Base-by-base conservation (phyloP, 2,329 filamentous ascomycete genomes). In the Pseudogymnoascus sp. region DNA sequence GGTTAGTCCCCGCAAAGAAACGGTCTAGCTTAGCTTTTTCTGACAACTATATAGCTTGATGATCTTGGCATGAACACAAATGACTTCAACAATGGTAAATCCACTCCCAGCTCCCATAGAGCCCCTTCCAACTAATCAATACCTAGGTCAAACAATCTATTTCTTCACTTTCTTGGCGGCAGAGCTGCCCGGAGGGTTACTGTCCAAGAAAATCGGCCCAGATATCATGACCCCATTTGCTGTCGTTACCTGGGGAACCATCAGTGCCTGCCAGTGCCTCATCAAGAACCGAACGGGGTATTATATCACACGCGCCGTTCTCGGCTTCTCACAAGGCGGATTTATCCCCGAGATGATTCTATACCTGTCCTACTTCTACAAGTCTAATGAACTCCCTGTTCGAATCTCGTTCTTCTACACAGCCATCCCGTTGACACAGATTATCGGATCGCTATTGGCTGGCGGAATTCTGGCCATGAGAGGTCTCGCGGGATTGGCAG, bases 171-270 rank as follows among this genome's bases (percentile, higher is more conserved):
- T 85, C 65, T 71, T 86, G 1, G 72, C 77, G 4, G 82, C 84
- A 0, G 84, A 87, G 67, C 74, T 87, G 1, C 84, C 84, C 0
- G 85, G 83, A 0, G 83, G 86, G 66, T 76, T 87, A 7, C 68
- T 87, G n/a, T 80, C 77, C 53, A 87, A 87, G 71, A 79, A 78
- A 65, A 62, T 81, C 17, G 79, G 79, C 0, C 77, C 79, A 0
- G 79, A 81, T 65, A 73, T 75, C 37, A 79, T 77, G 78, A 80
- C 81, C 62, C 79, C 79, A 0, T 72, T 80, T 31, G 77, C 79
- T 62, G 81, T 81, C 77, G 69, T 80, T 11, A 72, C 70, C 7
- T 82, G 79, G 79, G 79, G 77, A 67, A 66, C 80, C 19, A 73
- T 81, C 37, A 77, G 79, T 3, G 71, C 75, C 29, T 75, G 73